Percentiles rank a stretch among this genome's conserved stretches.
Evolutionary conservation across 176 grass and related monocot genomes (phyloP).

Genomic region (Lolium rigidum): DNA sequence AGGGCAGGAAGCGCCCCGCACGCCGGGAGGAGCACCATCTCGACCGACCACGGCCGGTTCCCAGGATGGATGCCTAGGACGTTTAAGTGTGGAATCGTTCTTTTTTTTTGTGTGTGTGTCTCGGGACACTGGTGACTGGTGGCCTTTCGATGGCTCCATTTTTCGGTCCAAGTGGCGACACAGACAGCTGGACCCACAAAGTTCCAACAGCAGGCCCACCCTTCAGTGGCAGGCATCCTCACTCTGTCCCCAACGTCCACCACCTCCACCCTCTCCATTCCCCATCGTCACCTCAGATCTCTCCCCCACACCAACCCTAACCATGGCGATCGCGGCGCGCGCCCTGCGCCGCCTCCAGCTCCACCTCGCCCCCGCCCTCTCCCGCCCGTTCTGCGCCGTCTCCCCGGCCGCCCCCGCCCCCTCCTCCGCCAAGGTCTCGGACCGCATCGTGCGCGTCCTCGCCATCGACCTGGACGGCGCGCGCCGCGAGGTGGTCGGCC

Average conservation of each 20-base stretch:
- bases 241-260: not conserved
- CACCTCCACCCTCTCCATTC: conserved; percentile 1
- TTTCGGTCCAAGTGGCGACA: no score
- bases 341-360: conserved; percentile 62
- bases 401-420: conserved; percentile 38
- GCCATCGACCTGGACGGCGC: conserved; percentile 75
- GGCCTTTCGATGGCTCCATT: no score
- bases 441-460: conserved; percentile 92
- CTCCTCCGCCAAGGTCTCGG: conserved; percentile 79
- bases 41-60: no score
- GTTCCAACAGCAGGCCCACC: not conserved
- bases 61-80: no score
- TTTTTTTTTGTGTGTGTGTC: no score
- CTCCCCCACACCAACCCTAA: conserved; percentile 40
- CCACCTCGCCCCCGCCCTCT: conserved; percentile 49
- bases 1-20: no score
- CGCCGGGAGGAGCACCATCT: no score
- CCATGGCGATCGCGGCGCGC: conserved; percentile 87
- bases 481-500: conserved; percentile 73
- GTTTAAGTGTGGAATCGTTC: no score
- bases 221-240: not conserved
- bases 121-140: no score
- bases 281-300: conserved; percentile 39
- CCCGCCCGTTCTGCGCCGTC: conserved; percentile 48
- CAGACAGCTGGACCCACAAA: not conserved